Percentiles rank a stretch among this genome's conserved stretches.
phyloP scores from a whole-genome alignment of 148 eudicot species.

The Simmondsia chinensis region DNA sequence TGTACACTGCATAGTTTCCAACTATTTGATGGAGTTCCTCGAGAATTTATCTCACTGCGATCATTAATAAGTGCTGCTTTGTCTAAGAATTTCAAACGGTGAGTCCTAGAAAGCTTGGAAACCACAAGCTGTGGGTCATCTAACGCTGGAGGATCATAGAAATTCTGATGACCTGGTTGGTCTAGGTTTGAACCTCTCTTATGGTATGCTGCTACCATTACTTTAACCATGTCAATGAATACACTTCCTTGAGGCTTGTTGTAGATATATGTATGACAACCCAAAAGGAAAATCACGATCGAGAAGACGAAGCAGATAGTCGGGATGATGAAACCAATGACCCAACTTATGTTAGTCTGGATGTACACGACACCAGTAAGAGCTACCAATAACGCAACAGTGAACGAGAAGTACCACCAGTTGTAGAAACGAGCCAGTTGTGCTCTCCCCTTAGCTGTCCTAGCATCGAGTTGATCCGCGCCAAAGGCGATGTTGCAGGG shows the following conservation, averaged over 20 bases:
- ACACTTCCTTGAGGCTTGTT: constrained; percentile 48
- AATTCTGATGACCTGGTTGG: neutral
- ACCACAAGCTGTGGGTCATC: constrained; percentile 3
- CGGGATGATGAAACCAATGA: constrained; percentile 55
- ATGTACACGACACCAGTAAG: constrained; percentile 57
- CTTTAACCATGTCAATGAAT: constrained; percentile 45
- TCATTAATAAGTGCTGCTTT: constrained; percentile 45
- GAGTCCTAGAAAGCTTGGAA: constrained; percentile 6
- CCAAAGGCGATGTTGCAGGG: constrained; percentile 85
- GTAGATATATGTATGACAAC: constrained; percentile 35
- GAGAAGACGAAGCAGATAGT: constrained; percentile 40
- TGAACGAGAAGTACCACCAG: constrained; percentile 76
- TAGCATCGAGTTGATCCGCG: constrained; percentile 65
- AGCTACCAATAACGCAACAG: constrained; percentile 48
- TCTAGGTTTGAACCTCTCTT: constrained; percentile 25
- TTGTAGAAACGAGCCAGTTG: constrained; percentile 59
- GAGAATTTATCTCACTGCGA: constrained; percentile 23
- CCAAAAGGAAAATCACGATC: constrained; percentile 33
- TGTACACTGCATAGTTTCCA: constrained; percentile 64
- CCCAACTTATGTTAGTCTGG: constrained; percentile 71
- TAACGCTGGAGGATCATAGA: constrained; percentile 31
- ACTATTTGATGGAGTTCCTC: constrained; percentile 21
- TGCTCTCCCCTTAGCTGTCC: constrained; percentile 37
- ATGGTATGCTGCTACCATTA: constrained; percentile 32
- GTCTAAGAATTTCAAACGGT: constrained; percentile 39